Evolutionary conservation across 176 grass and related monocot genomes (phyloP).

Genomic region (Rhipidocladum racemiflorum): DNA sequence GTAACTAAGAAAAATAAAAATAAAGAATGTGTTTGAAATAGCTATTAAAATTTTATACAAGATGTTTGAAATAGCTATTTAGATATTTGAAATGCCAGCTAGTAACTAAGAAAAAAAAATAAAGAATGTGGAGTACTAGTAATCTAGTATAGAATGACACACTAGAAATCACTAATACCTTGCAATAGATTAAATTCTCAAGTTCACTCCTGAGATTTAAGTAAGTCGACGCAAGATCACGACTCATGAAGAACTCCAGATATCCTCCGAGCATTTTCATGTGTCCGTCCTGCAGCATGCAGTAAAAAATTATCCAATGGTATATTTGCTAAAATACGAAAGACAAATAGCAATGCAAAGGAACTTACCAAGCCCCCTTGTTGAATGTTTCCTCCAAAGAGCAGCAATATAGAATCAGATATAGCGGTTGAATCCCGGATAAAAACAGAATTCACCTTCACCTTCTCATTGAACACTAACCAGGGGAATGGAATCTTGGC

Average conservation of each 20-base stretch:
- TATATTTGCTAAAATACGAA: neutral
- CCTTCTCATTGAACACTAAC: constrained; percentile 98
- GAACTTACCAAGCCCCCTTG: constrained; percentile 77
- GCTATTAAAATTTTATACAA: neutral
- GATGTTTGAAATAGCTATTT: constrained; percentile 14
- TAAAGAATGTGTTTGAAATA: too few relatives aligned
- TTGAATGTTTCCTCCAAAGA: constrained; percentile 78
- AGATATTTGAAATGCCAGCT: neutral
- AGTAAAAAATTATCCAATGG: constrained; percentile 1
- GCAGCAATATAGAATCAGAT: constrained; percentile 81
- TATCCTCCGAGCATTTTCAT: constrained; percentile 98
- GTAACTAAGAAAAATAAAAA: too few relatives aligned
- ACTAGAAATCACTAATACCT: constrained; percentile 44
- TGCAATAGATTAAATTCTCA: constrained; percentile 71
- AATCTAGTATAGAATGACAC: neutral
- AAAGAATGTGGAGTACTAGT: neutral
- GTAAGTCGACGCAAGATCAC: constrained; percentile 79
- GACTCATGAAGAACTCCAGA: constrained; percentile 95
- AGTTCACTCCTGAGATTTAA: constrained; percentile 80
- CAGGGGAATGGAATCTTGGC: constrained; percentile 88
- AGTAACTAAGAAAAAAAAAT: constrained; percentile 11
- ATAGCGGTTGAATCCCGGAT: constrained; percentile 91
- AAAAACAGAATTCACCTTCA: constrained; percentile 98
- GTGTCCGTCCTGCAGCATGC: constrained; percentile 71
- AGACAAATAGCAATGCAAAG: constrained; percentile 6